Base-by-base conservation (phyloP, 345 rosid genomes). In the Corymbia maculata region DNA sequence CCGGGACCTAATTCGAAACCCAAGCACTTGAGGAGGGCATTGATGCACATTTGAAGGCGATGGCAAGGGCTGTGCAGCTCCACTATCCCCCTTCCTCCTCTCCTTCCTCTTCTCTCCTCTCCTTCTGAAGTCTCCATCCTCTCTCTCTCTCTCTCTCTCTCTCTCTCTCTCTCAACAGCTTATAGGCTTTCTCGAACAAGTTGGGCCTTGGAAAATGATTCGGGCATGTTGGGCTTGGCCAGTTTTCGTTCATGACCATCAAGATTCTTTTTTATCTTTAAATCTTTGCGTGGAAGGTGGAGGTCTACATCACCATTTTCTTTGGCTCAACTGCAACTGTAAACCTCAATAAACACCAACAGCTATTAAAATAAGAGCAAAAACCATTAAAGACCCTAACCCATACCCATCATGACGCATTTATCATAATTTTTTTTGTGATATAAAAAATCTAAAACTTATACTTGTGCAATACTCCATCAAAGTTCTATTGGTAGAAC, bases 1-100 rank as follows among this genome's bases (percentile, higher is more conserved):
- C 49, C 26, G 8, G 28, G 82, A 14, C 42, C 28, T 32, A 86
- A 57, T 51, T 52, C 30, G 75, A 36, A 86, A 64, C 75, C 26
- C 68, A 86, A 44, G 80, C 52, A 86, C 52, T 50, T 86, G 52
- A 86, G 88, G 42, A 86, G 80, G 51, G 80, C 51, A 12, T 64
- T 86, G 52, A 86, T 86, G 80, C 66, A 49, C 53, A 26, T 51
- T 4, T 86, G 88, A 47, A 86, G 84, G 50, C 50, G 28, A n/a
- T 86, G 45, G 80, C 66, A 61, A 49, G 88, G 88, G 88, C 55
- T 49, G 55, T n/a, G 50, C 79, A 49, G 47, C 88, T 86, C 82
- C 53, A 64, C 13, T 17, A 3, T 26, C 8, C 24, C 49, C 47
- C 45, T 51, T 36, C 22, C 70, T 28, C 87, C 85, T 85, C 19